These are phyloP conservation scores for Pseudogymnoascus sp. DNA, from an alignment of 2,329 filamentous ascomycete species.

Conservation along the genomic window DNA sequence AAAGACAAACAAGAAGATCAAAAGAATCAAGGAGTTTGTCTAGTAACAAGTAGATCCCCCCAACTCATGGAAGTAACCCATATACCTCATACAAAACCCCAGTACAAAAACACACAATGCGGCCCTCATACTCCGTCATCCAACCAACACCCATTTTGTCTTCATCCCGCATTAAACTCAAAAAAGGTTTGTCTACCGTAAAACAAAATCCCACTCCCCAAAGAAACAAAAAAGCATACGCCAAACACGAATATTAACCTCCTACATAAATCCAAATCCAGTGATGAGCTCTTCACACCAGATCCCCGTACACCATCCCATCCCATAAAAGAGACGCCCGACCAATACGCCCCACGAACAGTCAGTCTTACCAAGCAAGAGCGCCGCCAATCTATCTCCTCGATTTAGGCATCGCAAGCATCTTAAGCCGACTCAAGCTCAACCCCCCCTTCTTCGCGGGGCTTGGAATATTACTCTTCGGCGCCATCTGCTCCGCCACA, in stretches of 20 bases:
- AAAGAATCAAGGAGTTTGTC: not conserved
- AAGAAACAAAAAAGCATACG: not conserved
- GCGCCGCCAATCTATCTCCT: slow-evolving; percentile 34
- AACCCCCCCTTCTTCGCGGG: slow-evolving; percentile 42
- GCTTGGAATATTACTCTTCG: slow-evolving; percentile 31
- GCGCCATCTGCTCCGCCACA: slow-evolving; percentile 23
- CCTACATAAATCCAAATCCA: slow-evolving; percentile 1
- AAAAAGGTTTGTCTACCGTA: not conserved
- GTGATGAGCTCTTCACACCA: slow-evolving; percentile 1
- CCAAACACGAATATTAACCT: not conserved
- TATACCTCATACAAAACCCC: not conserved
- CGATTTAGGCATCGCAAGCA: slow-evolving; percentile 54
- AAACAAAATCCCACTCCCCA: not conserved
- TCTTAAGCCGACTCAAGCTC: slow-evolving; percentile 52
- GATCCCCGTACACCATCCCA: not conserved
- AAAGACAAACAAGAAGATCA: not conserved
- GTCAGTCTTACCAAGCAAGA: no score
- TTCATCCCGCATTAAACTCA: not conserved
- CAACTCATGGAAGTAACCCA: not conserved
- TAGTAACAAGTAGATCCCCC: not conserved
- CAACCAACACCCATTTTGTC: not conserved
- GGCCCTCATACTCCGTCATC: not conserved
- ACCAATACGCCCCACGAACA: not conserved
- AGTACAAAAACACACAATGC: not conserved
- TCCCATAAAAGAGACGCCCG: not conserved